phyloP scores from a whole-genome alignment of 768 basidiomycete species.

The Auricularia sp. region DNA sequence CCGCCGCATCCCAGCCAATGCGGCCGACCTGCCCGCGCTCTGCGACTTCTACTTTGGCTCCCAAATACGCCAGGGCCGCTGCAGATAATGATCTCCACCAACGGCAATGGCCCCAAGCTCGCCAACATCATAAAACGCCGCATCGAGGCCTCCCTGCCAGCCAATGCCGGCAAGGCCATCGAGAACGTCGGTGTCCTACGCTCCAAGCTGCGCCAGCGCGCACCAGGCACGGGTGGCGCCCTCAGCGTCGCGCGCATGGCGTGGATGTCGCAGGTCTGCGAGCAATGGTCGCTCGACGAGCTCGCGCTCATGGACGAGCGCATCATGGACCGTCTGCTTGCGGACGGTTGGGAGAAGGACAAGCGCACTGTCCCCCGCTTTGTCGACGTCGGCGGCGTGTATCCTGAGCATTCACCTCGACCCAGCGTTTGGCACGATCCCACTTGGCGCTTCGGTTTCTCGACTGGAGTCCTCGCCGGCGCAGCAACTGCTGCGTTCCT shows the following conservation, averaged over 20 bases:
- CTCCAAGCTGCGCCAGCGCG: slow-evolving; percentile 60
- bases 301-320: slow-evolving; percentile 59
- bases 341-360: slow-evolving; percentile 70
- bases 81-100: slow-evolving; percentile 93
- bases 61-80: slow-evolving; percentile 80
- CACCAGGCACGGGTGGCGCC: slow-evolving; percentile 73
- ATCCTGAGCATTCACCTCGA: background rate
- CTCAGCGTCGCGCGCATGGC: slow-evolving; percentile 75
- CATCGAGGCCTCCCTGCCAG: slow-evolving; percentile 61
- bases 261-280: slow-evolving; percentile 86
- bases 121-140: slow-evolving; percentile 70
- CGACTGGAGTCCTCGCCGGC: background rate
- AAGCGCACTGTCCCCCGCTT: background rate
- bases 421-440: background rate
- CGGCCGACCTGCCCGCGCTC: slow-evolving; percentile 88
- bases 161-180: slow-evolving; percentile 66
- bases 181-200: slow-evolving; percentile 70
- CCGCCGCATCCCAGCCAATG: slow-evolving; percentile 77
- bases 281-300: slow-evolving; percentile 76
- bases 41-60: slow-evolving; percentile 99
- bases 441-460: background rate
- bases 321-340: slow-evolving; percentile 55
- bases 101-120: slow-evolving; percentile 85
- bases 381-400: background rate
- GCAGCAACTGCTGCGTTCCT: background rate